Percentiles rank a stretch among this genome's conserved stretches.
phyloP scores from a whole-genome alignment of 352 stramenopile species.

The Pythium biforme region DNA sequence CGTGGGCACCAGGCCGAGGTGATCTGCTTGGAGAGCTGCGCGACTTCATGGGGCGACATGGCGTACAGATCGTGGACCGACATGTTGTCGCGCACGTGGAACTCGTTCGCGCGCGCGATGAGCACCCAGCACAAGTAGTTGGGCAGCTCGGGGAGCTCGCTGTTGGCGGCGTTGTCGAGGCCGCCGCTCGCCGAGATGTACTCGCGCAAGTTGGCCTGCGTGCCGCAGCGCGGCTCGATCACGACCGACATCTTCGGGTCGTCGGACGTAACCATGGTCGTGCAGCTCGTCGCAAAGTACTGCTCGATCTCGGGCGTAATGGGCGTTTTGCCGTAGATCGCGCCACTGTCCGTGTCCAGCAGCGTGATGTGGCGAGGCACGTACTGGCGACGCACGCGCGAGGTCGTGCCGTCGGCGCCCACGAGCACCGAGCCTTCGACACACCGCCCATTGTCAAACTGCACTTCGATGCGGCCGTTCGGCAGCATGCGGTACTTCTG shows the following conservation, averaged over 20 bases:
- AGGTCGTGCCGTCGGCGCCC: conserved; percentile 59
- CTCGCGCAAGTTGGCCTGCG: conserved; percentile 35
- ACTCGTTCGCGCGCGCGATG: conserved; percentile 41
- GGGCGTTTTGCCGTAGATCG: conserved; percentile 70
- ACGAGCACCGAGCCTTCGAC: conserved; percentile 51
- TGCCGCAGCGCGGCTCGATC: conserved; percentile 47
- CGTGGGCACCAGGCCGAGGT: conserved; percentile 46
- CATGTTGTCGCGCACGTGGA: conserved; percentile 36
- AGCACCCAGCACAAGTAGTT: conserved; percentile 72
- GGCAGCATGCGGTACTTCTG: conserved; percentile 40
- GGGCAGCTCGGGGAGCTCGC: conserved; percentile 32
- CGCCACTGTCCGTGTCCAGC: conserved; percentile 61
- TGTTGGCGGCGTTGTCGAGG: conserved; percentile 13
- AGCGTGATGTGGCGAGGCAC: conserved; percentile 41
- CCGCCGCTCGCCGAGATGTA: conserved; percentile 25
- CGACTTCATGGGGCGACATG: conserved; percentile 46
- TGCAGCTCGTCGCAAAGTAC: conserved; percentile 41
- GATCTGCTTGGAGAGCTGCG: conserved; percentile 45
- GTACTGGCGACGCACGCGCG: conserved; percentile 58
- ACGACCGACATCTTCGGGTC: conserved; percentile 53
- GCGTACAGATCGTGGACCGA: conserved; percentile 42
- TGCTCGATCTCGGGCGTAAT: conserved; percentile 54
- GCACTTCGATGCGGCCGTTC: conserved; percentile 54
- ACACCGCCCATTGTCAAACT: conserved; percentile 50
- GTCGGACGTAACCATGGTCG: conserved; percentile 44